Evolutionary conservation across 108 stramenopile species (phyloP).

Genomic region (Conticribra weissflogii): DNA sequence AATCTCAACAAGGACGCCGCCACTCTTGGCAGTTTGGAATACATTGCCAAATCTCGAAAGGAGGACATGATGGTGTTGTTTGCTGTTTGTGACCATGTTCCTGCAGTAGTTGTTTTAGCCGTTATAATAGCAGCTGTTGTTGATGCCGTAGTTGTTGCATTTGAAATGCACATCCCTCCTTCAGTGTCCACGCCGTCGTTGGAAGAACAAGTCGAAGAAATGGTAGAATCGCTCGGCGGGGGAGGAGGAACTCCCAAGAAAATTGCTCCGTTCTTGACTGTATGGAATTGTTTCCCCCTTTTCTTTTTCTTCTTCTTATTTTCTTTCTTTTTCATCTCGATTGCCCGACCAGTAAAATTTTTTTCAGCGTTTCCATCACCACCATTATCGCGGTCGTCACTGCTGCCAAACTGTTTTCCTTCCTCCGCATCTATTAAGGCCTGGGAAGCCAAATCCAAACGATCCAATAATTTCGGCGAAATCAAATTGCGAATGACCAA

Average conservation of each 20-base stretch:
- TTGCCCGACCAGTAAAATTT: neutral
- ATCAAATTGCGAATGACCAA: constrained; percentile 42
- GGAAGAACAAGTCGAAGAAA: neutral
- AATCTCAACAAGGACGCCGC: constrained; percentile 44
- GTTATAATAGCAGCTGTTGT: too few species aligned
- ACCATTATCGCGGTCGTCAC: neutral
- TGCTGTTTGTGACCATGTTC: constrained; percentile 14
- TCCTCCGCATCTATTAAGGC: constrained; percentile 13
- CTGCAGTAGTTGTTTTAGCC: too few species aligned
- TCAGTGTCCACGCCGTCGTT: constrained; percentile 5
- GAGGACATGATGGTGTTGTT: constrained; percentile 27
- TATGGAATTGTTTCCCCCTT: constrained; percentile 66
- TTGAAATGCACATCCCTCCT: too few species aligned
- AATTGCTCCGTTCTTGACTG: constrained; percentile 59
- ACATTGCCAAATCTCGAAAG: constrained; percentile 46
- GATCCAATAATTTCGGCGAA: constrained; percentile 36
- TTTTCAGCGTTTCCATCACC: neutral
- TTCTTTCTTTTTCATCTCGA: neutral
- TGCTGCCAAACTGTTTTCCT: neutral
- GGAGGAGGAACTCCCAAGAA: constrained; percentile 52
- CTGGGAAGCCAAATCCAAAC: constrained; percentile 28
- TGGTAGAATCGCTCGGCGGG: neutral
- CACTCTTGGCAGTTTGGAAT: constrained; percentile 47
- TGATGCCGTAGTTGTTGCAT: too few species aligned
- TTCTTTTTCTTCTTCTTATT: constrained; percentile 1